phyloP scores from a whole-genome alignment of 176 grass and related monocot genomes.

The Musa beccarii region DNA sequence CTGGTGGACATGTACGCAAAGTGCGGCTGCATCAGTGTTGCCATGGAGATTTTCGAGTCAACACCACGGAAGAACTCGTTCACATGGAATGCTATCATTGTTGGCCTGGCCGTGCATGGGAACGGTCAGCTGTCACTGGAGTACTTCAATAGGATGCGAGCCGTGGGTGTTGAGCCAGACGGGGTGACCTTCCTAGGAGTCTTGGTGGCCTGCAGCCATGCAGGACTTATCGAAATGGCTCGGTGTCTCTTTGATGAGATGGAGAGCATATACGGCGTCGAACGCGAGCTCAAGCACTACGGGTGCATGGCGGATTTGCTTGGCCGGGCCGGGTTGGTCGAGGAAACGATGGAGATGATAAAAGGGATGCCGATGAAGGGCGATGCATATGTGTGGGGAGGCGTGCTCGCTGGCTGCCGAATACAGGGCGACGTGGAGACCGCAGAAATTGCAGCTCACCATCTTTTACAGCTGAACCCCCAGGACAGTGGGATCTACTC shows the following conservation, averaged over 20 bases:
- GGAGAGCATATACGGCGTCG: conserved; percentile 28
- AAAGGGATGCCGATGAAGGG: conserved; percentile 37
- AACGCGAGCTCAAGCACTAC: conserved; percentile 48
- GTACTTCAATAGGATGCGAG: conserved; percentile 41
- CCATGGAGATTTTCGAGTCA: conserved; percentile 29
- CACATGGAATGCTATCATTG: conserved; percentile 58
- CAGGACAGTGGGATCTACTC: conserved; percentile 48
- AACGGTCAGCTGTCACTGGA: conserved; percentile 28
- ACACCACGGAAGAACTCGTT: conserved; percentile 29
- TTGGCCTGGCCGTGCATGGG: conserved; percentile 50
- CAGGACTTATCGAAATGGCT: conserved; percentile 41
- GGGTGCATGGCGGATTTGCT: conserved; percentile 66
- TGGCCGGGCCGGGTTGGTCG: conserved; percentile 36
- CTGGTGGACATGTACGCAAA: conserved; percentile 55
- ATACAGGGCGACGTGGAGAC: conserved; percentile 41
- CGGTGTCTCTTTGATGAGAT: conserved; percentile 39
- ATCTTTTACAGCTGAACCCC: conserved; percentile 43
- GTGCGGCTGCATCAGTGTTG: conserved; percentile 34
- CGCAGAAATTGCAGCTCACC: conserved; percentile 35
- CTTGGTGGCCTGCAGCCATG: conserved; percentile 50
- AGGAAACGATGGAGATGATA: conserved; percentile 50
- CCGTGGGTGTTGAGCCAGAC: conserved; percentile 28
- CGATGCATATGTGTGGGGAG: conserved; percentile 48
- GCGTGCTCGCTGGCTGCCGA: conserved; percentile 52
- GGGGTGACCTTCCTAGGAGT: conserved; percentile 44